Conservation (phyloP, 306 rosid genomes). For the Hippophae tibetana region DNA sequence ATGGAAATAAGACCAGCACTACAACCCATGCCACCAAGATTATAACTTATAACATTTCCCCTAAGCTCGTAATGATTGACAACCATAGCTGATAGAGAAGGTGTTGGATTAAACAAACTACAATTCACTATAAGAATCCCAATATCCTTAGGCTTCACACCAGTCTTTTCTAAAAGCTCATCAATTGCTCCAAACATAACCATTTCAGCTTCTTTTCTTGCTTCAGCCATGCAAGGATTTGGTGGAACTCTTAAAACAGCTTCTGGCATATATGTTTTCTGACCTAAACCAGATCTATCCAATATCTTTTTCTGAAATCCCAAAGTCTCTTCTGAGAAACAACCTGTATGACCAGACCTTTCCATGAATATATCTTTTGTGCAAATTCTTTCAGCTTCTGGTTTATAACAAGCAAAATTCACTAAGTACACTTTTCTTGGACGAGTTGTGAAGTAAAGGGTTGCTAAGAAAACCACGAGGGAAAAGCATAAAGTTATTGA, state of each 20-base stretch:
- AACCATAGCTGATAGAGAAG: conserved; percentile 81
- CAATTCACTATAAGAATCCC: conserved; percentile 83
- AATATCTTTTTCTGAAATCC: conserved; percentile 69
- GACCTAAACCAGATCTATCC: conserved; percentile 72
- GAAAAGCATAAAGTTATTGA: conserved; percentile 34
- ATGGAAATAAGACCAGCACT: conserved; percentile 93
- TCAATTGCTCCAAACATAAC: conserved; percentile 95
- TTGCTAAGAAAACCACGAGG: conserved; percentile 46
- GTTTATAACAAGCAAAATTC: conserved; percentile 71
- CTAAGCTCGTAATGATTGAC: conserved; percentile 76
- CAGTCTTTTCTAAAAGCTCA: conserved; percentile 59
- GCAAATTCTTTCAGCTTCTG: conserved; percentile 34
- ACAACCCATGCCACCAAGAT: conserved; percentile 99
- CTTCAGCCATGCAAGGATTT: conserved; percentile 72
- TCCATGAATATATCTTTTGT: conserved; percentile 39
- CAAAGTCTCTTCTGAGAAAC: conserved; percentile 49
- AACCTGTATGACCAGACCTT: conserved; percentile 28
- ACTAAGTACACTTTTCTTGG: conserved; percentile 54
- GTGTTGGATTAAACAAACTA: conserved; percentile 88
- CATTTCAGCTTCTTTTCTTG: conserved; percentile 77
- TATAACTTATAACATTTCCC: conserved; percentile 60
- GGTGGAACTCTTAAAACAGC: conserved; percentile 62
- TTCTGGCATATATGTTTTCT: conserved; percentile 60
- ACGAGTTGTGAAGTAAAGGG: conserved; percentile 70
- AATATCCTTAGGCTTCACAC: conserved; percentile 79